These are phyloP conservation scores for Yamadazyma atmosphaerica DNA, from an alignment of 1,139 yeast genomes.

Conservation along the genomic window DNA sequence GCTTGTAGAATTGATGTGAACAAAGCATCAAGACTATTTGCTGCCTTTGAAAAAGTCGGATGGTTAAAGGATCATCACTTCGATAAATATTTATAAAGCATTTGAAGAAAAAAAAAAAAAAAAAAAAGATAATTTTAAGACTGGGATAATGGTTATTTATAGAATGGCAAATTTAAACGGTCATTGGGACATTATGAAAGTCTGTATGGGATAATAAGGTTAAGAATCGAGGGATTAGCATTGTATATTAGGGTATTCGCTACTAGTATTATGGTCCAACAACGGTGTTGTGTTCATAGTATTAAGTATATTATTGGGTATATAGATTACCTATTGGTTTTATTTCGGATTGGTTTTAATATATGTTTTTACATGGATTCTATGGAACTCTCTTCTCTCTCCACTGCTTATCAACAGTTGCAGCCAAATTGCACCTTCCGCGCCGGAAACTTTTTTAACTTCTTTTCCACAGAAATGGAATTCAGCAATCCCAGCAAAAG, in stretches of 20 bases:
- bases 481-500: constrained; percentile 27
- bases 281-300: not conserved
- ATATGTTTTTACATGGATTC: not conserved
- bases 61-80: constrained; percentile 87
- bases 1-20: constrained; percentile 97
- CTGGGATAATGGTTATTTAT: not conserved
- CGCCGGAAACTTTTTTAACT: not conserved
- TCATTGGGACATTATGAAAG: not conserved
- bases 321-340: constrained; percentile 1
- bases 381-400: not conserved
- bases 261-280: not conserved
- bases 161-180: not conserved
- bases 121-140: not conserved
- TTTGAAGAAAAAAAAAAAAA: not conserved
- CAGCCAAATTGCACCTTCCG: not conserved
- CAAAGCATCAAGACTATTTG: constrained; percentile 89
- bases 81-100: constrained; percentile 39
- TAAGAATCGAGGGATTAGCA: not conserved
- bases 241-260: not conserved
- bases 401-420: too few species aligned
- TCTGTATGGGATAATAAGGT: not conserved
- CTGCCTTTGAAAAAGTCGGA: constrained; percentile 92
- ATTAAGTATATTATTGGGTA: constrained; percentile 1
- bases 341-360: not conserved
- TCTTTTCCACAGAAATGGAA: constrained; percentile 2